Percentiles rank a stretch among this genome's conserved stretches.
Conservation (phyloP, 208 protist species). For the Leishmania braziliensis region DNA sequence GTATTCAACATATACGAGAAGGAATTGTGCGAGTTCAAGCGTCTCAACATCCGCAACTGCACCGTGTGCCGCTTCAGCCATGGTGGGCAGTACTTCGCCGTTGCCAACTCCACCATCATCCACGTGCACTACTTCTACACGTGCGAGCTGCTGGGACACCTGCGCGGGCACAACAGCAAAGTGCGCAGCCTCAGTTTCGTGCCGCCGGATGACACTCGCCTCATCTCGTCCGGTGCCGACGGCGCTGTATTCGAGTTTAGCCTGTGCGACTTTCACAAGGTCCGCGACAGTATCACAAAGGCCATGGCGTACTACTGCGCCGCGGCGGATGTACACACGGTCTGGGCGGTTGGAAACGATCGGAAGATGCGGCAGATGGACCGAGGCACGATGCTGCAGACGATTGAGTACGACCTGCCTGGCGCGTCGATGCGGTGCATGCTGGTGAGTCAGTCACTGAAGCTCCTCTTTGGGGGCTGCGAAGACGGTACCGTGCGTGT, state of each 20-base stretch:
- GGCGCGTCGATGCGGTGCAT: conserved; percentile 84
- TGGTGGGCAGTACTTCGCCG: conserved; percentile 97
- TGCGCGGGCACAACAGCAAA: conserved; percentile 96
- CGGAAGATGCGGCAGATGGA: conserved; percentile 92
- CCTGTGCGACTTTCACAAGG: conserved; percentile 92
- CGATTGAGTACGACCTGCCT: conserved; percentile 72
- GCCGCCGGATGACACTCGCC: conserved; percentile 89
- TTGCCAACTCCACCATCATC: conserved; percentile 95
- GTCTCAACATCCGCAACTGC: conserved; percentile 94
- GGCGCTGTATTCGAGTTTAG: conserved; percentile 96
- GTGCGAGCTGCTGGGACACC: conserved; percentile 93
- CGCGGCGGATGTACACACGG: conserved; percentile 74
- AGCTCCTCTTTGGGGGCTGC: conserved; percentile 94
- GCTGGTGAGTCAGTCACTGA: conserved; percentile 84
- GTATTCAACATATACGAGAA: conserved; percentile 97
- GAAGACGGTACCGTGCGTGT: conserved; percentile 93
- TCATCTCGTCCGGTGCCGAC: conserved; percentile 94
- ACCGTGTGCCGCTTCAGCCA: conserved; percentile 93
- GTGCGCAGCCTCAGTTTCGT: conserved; percentile 88
- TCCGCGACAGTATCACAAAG: conserved; percentile 93
- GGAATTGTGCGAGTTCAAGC: conserved; percentile 94
- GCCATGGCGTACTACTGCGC: conserved; percentile 92
- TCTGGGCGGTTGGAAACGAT: conserved; percentile 95
- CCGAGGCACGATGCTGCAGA: conserved; percentile 56
- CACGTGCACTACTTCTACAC: conserved; percentile 97